These are phyloP conservation scores for Sideroxylon spinosum DNA, from an alignment of 179 eudicot species.

Conservation along the genomic window DNA sequence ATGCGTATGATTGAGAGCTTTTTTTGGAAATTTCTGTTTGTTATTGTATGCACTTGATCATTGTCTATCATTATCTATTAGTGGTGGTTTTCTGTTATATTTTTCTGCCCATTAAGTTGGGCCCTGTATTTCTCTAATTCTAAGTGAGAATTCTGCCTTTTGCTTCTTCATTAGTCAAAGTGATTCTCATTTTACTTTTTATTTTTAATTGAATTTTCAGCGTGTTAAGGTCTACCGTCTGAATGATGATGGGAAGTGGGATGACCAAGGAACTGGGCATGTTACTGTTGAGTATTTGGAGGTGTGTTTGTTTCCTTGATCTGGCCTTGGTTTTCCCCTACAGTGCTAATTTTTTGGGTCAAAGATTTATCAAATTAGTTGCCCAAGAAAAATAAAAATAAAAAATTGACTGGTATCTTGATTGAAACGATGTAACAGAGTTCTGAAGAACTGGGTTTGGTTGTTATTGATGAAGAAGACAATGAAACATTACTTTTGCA, in stretches of 20 bases:
- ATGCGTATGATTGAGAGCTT: too few species aligned
- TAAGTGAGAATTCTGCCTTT: not conserved
- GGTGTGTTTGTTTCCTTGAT: slow-evolving; percentile 38
- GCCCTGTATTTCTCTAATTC: not conserved
- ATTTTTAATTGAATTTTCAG: slow-evolving; percentile 31
- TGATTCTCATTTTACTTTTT: slow-evolving; percentile 8
- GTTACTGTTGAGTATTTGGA: slow-evolving; percentile 89
- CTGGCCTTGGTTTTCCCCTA: not conserved
- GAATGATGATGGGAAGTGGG: slow-evolving; percentile 95
- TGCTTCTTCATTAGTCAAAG: not conserved
- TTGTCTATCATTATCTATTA: not conserved
- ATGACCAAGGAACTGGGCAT: slow-evolving; percentile 99
- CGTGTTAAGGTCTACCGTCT: slow-evolving; percentile 91
- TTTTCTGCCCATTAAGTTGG: not conserved
- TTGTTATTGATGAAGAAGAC: slow-evolving; percentile 88
- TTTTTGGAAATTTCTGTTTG: too few species aligned
- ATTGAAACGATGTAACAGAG: slow-evolving; percentile 40
- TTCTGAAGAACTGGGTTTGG: slow-evolving; percentile 76
- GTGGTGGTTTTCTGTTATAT: not conserved
- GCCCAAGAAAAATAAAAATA: too few species aligned
- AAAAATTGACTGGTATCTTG: not conserved
- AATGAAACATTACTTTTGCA: slow-evolving; percentile 81
- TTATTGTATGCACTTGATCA: not conserved
- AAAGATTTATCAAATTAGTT: not conserved
- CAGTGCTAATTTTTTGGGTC: not conserved